Evolutionary conservation across 306 rosid species (phyloP), one percentile per base, ranked within the genome.

Genomic region (Betula pendula): DNA sequence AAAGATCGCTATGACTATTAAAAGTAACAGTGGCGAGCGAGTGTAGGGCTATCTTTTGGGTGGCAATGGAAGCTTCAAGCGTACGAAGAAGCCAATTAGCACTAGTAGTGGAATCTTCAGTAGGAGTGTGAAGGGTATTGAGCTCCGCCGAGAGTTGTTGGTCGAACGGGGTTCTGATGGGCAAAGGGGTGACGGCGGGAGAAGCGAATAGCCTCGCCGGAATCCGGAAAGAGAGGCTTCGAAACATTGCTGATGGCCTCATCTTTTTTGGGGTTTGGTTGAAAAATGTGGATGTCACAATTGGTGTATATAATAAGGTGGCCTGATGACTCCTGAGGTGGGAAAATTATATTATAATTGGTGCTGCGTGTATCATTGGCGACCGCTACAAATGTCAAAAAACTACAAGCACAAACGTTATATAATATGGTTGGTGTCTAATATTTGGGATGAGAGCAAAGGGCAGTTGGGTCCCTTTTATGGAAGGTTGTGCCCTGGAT

Each of bases 41-140:
- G 51, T 72, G 70, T n/a, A 85, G 50, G 43, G 86, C 77, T 51
- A 71, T 71, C 70, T 84, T 87, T 47, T 87, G 90, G 24, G 86
- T 77, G 47, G 77, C 70, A 77, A 84, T 77, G 68, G 86, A 59
- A 58, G 83, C 79, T 75, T 87, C 85, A 78, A 87, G 83, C 10
- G 75, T 74, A 20, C 52, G 86, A 71, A 35, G 40, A 76, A 86
- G 44, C 22, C 70, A 76, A 69, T 0, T 42, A 40, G 44, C 43
- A 27, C 3, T 12, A 31, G 31, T 12, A 14, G 22, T 12, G 67
- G 27, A 25, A 35, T 22, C 22, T 6, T 71, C 81, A 43, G 20
- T 27, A 11, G 66, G 44, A 68, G 10, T 77, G 52, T 7, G 58
- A 52, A 81, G 77, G 24, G 63, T 20, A 78, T 71, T 45, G 1